These are phyloP conservation scores for Rhodotorula babjevae DNA, from an alignment of 768 basidiomycete genomes.

Conservation along the genomic window DNA sequence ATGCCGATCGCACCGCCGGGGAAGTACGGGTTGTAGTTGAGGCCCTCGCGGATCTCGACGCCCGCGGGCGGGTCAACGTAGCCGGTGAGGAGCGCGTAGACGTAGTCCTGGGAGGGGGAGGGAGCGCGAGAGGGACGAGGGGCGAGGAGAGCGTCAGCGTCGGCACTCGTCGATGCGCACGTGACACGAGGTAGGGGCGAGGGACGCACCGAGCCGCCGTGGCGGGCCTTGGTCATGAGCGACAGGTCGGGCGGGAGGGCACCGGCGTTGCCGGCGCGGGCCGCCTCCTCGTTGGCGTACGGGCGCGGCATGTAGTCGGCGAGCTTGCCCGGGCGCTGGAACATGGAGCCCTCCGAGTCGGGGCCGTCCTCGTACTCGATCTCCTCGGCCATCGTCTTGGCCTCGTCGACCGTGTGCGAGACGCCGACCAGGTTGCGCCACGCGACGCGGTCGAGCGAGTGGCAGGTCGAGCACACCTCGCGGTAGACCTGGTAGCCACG, in stretches of 20 bases:
- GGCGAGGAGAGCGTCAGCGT: neutral
- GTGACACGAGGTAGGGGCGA: neutral
- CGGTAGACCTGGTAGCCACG: slow-evolving; percentile 96
- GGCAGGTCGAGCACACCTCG: slow-evolving; percentile 97
- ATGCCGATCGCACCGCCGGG: slow-evolving; percentile 97
- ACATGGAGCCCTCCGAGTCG: slow-evolving; percentile 92
- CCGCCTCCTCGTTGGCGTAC: slow-evolving; percentile 97
- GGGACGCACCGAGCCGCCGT: slow-evolving; percentile 67
- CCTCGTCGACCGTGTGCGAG: slow-evolving; percentile 88
- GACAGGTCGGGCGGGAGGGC: slow-evolving; percentile 95
- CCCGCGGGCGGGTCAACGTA: slow-evolving; percentile 95
- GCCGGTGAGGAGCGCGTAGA: slow-evolving; percentile 93
- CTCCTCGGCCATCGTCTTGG: slow-evolving; percentile 87
- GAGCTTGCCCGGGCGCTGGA: slow-evolving; percentile 95
- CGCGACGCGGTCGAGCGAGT: slow-evolving; percentile 97
- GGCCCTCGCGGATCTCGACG: slow-evolving; percentile 87
- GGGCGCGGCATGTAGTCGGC: slow-evolving; percentile 92
- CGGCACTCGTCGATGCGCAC: neutral
- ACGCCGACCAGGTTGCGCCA: slow-evolving; percentile 99
- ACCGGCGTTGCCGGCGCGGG: slow-evolving; percentile 86
- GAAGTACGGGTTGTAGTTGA: slow-evolving; percentile 99
- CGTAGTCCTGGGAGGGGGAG: slow-evolving; percentile 66
- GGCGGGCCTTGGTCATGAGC: slow-evolving; percentile 95
- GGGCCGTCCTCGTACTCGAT: slow-evolving; percentile 96
- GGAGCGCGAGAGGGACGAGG: neutral